Base-by-base conservation (phyloP, 2,329 filamentous ascomycete genomes). In the Aspergillus caelatus region DNA sequence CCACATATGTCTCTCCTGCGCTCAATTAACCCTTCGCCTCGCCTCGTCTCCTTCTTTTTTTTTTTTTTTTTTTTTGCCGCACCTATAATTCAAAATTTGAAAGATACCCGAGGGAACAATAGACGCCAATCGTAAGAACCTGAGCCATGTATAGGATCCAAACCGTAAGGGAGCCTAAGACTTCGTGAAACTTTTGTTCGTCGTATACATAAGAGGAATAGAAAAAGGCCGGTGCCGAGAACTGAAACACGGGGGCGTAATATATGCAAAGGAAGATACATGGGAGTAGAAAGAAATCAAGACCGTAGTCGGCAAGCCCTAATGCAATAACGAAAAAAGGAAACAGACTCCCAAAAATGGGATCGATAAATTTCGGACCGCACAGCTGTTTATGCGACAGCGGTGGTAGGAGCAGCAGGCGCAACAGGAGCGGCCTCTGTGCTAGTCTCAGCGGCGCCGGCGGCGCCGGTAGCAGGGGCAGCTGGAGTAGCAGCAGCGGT, bases 51-150 rank as follows among this genome's bases (percentile, higher is more conserved):
- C 71, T 71, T 71, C 72, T 71, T 72, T 72, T 68, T 74, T 73
- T 71, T 68, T 74, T 73, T 71, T n/a, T n/a, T n/a, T n/a, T n/a
- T n/a, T 68, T 74, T 73, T 71, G 74, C 69, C 71, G 71, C 71
- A 74, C 70, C 69, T 71, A 70, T 70, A 66, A 69, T 72, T 68
- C 65, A 68, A 65, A 73, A 71, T 70, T 65, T 73, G 70, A 75
- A 70, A 76, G 70, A 74, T 74, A 76, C 70, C 71, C 70, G 67
- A 68, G 72, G 72, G 73, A 76, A 74, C 69, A 78, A 74, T 74
- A 71, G 76, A 79, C 78, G 78, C 77, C 78, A 75, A 75, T 78
- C 76, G 72, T 78, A 73, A 79, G 74, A 75, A 64, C 67, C 72
- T 75, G 71, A 75, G 68, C 67, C 69, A 67, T 75, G 70, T 68